Conservation (phyloP, 495 filamentous ascomycete genomes). For the Daldinia grandis region DNA sequence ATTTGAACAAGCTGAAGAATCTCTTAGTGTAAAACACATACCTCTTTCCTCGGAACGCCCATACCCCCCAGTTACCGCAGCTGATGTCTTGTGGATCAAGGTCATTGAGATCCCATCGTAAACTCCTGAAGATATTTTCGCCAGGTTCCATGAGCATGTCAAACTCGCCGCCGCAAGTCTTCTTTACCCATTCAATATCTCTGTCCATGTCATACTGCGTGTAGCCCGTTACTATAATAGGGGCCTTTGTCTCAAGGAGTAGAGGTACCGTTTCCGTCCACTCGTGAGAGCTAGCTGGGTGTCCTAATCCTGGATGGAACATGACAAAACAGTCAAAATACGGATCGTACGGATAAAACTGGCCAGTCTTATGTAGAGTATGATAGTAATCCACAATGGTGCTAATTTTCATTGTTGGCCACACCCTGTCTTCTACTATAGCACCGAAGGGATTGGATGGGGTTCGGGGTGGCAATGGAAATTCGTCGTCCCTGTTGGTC, state of each 20-base stretch:
- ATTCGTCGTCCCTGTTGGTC: slow-evolving; percentile 86
- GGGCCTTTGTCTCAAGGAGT: slow-evolving; percentile 92
- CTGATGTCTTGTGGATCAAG: slow-evolving; percentile 92
- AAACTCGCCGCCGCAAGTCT: slow-evolving; percentile 85
- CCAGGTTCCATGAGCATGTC: slow-evolving; percentile 91
- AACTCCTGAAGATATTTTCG: slow-evolving; percentile 92
- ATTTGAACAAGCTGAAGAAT: not conserved
- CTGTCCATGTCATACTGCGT: slow-evolving; percentile 93
- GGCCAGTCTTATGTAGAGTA: slow-evolving; percentile 85
- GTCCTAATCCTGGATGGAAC: slow-evolving; percentile 95
- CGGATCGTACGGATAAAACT: slow-evolving; percentile 93
- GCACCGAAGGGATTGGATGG: slow-evolving; percentile 89
- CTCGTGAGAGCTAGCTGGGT: slow-evolving; percentile 90
- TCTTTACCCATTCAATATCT: slow-evolving; percentile 86
- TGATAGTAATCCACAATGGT: slow-evolving; percentile 99
- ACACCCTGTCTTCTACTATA: slow-evolving; percentile 87
- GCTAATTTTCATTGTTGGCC: slow-evolving; percentile 87
- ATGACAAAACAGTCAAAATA: slow-evolving; percentile 97
- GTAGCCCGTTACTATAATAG: slow-evolving; percentile 92
- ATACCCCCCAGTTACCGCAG: slow-evolving; percentile 95
- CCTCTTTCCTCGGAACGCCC: slow-evolving; percentile 97
- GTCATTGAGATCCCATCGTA: slow-evolving; percentile 97
- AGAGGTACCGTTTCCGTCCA: slow-evolving; percentile 91
- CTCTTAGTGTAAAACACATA: slow-evolving; percentile 59
- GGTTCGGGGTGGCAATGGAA: slow-evolving; percentile 85